Base-by-base conservation (phyloP, 441 rosid genomes). In the Corymbia citriodora region DNA sequence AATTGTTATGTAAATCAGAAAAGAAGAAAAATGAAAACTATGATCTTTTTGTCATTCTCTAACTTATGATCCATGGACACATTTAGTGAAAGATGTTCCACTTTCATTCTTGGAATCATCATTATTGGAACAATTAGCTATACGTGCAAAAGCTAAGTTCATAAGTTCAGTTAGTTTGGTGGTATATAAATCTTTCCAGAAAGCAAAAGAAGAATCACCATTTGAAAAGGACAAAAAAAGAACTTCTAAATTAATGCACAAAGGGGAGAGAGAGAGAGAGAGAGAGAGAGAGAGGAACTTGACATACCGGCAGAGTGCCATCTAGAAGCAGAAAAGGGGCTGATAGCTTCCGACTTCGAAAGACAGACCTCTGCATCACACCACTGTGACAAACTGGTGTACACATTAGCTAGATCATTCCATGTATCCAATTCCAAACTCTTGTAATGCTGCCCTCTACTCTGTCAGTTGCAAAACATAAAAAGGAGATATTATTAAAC, bases 311-410 rank as follows among this genome's bases (percentile, higher is more conserved):
- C 81, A 25, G 94, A 90, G 89, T 94, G 92, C 90, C 91, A 94
- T 92, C 96, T 95, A 89, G 94, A 88, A 88, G 98, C 94, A 74
- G 98, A 97, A 92, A 92, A 94, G 87, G 94, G 92, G 52, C 87
- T 89, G 55, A 96, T 94, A 93, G 95, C 96, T 92, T 93, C 93
- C 72, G 99, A 98, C 94, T 95, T 96, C 81, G 97, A 95, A 92
- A 98, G 99, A 93, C 99, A 98, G 33, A 94, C 91, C 95, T 97
- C 99, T 33, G 98, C 98, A 87, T 98, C 99, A 48, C 81, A 94
- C 99, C 98, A 96, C 89, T 94, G 98, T 8, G 97, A 96, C 89
- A 96, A 92, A 92, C 94, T 92, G 89, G 94, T 96, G 93, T 97
- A 98, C 85, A 97, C 92, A 72, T 94, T 92, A 91, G 98, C 98